phyloP scores from a whole-genome alignment of 805 yeast genomes.

The Allodekkera sacchari region DNA sequence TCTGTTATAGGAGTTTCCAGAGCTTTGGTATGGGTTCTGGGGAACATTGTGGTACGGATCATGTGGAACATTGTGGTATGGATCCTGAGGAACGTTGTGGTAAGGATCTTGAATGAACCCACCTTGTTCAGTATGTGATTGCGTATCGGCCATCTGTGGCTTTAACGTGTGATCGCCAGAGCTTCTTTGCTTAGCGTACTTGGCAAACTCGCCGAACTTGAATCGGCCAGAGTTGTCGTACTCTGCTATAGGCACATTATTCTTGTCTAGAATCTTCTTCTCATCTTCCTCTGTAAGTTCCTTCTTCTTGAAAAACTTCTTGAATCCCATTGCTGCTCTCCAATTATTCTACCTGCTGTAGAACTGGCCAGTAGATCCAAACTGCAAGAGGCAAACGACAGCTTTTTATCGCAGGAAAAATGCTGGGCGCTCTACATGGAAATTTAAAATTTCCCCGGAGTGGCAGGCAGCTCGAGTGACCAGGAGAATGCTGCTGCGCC shows the following conservation, averaged over 20 bases:
- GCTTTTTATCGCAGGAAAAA: too few relatives aligned
- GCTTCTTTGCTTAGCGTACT: conserved; percentile 34
- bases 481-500: too few relatives aligned
- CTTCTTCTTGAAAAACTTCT: conserved; percentile 39
- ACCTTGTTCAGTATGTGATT: conserved; percentile 8
- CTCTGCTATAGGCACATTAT: conserved; percentile 34
- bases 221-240: conserved; percentile 21
- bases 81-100: conserved; percentile 10
- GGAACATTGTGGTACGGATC: too few relatives aligned
- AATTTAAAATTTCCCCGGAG: too few relatives aligned
- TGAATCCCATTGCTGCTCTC: conserved; percentile 39
- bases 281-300: conserved; percentile 36
- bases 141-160: conserved; percentile 14
- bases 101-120: conserved; percentile 7
- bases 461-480: too few relatives aligned
- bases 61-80: conserved; percentile 15
- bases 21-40: too few relatives aligned
- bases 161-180: conserved; percentile 10
- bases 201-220: conserved; percentile 40
- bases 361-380: too few relatives aligned
- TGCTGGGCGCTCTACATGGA: too few relatives aligned
- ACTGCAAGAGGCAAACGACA: too few relatives aligned
- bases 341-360: too few relatives aligned
- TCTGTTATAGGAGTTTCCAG: too few relatives aligned
- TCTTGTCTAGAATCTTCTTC: conserved; percentile 31